Conservation (phyloP, 345 rosid species). For the Brassica napus region Da-Ae NC_063434.1:2705501-2706000, state of each 20-base stretch:
- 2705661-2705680: constrained; percentile 85
- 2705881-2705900: constrained; percentile 97
- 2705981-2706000: constrained; percentile 9
- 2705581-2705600: constrained; percentile 23
- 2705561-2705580: constrained; percentile 14
- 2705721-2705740: constrained; percentile 22
- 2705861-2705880: constrained; percentile 79
- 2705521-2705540: constrained; percentile 44
- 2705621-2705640: constrained; percentile 97
- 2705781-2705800: constrained; percentile 2
- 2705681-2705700: constrained; percentile 97
- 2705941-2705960: constrained; percentile 24
- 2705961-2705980: constrained; percentile 12
- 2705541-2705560: constrained; percentile 16
- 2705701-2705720: constrained; percentile 85
- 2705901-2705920: constrained; percentile 61
- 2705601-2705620: constrained; percentile 90
- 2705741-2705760: constrained; percentile 12
- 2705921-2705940: constrained; percentile 18
- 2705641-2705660: constrained; percentile 82
- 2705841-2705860: constrained; percentile 98
- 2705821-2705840: constrained; percentile 45
- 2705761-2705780: constrained; percentile 12
- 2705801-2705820: constrained; percentile 18
- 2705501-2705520: constrained; percentile 92